Evolutionary conservation across 164 flowering plant genomes (phyloP).

Genomic region (Stephania yunnanensis): DNA sequence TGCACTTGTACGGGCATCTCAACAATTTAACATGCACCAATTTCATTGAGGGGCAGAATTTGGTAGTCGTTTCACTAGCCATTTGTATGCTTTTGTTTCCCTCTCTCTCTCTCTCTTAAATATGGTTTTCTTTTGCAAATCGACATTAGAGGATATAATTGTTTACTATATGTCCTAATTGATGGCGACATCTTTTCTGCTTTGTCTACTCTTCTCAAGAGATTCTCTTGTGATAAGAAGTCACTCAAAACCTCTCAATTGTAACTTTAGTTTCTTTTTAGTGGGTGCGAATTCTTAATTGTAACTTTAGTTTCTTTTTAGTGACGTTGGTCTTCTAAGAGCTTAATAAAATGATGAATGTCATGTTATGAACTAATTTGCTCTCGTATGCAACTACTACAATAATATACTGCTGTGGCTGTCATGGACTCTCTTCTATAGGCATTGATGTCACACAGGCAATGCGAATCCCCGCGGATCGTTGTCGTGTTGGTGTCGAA

Average conservation of each 20-base stretch:
- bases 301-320: background rate
- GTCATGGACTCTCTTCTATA: too few species aligned
- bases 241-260: background rate
- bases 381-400: background rate
- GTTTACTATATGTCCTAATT: background rate
- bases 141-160: background rate
- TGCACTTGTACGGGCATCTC: too few species aligned
- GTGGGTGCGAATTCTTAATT: background rate
- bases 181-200: conserved; percentile 1
- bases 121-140: background rate
- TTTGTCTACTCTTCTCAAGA: background rate
- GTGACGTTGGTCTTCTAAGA: background rate
- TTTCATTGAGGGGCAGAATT: too few species aligned
- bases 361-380: background rate
- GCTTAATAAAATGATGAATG: background rate
- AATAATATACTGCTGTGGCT: background rate
- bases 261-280: background rate
- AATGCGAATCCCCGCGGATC: too few species aligned
- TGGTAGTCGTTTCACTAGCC: too few species aligned
- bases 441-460: too few species aligned
- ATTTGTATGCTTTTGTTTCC: too few species aligned
- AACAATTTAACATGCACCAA: too few species aligned
- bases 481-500: too few species aligned
- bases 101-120: background rate
- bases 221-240: background rate